phyloP scores from a whole-genome alignment of 2,329 filamentous ascomycete species.

The Alternaria incomplexa region DNA sequence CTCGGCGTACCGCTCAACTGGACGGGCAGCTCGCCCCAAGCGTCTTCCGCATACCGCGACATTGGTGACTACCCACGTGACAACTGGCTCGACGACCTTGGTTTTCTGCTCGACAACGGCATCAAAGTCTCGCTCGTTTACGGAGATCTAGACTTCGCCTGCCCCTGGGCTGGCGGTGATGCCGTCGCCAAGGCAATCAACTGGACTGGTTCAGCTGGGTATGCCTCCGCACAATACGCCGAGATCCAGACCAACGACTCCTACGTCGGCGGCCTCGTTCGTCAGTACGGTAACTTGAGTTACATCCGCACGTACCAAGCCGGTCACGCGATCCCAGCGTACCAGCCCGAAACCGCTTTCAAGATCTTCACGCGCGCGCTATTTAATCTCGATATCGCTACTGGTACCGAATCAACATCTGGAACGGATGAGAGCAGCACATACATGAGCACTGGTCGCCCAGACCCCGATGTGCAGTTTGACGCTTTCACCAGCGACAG shows the following conservation, averaged over 20 bases:
- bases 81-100: conserved; percentile 52
- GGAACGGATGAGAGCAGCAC: conserved; percentile 5
- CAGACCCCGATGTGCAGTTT: conserved; percentile 19
- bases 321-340: conserved; percentile 50
- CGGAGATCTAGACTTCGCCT: conserved; percentile 42
- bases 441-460: conserved; percentile 19
- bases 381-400: conserved; percentile 54
- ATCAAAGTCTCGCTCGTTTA: conserved; percentile 28
- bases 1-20: conserved; percentile 17
- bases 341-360: conserved; percentile 56
- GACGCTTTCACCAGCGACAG: conserved; percentile 5
- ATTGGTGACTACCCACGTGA: conserved; percentile 54
- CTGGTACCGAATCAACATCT: conserved; percentile 40
- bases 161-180: conserved; percentile 46
- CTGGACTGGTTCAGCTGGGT: conserved; percentile 41
- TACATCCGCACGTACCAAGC: conserved; percentile 49
- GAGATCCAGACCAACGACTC: conserved; percentile 45
- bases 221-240: conserved; percentile 37
- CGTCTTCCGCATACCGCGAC: conserved; percentile 23
- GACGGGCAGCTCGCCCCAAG: conserved; percentile 23
- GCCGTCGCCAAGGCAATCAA: conserved; percentile 48
- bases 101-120: conserved; percentile 57
- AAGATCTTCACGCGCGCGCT: conserved; percentile 58
- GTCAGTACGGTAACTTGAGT: conserved; percentile 46
- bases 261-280: conserved; percentile 53